phyloP scores from a whole-genome alignment of 2,329 filamentous ascomycete genomes.

The Penicillium griseofulvum region DNA sequence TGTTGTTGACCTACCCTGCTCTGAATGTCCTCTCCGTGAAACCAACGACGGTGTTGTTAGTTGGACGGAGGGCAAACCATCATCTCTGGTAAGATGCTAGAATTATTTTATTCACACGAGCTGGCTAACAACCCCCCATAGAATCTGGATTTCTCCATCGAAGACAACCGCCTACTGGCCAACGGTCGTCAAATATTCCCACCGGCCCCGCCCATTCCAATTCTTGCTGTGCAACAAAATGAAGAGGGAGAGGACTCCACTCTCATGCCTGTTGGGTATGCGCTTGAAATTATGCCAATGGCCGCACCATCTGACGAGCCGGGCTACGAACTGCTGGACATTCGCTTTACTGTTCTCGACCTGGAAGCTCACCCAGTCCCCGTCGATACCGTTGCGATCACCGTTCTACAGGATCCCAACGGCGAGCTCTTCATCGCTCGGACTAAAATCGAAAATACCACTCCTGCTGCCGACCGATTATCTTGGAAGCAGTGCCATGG shows the following conservation, averaged over 20 bases:
- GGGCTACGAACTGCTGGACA: conserved; percentile 34
- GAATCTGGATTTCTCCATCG: conserved; percentile 38
- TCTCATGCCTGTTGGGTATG: conserved; percentile 43
- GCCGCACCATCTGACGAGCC: conserved; percentile 30
- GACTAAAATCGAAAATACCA: conserved; percentile 38
- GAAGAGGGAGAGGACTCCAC: conserved; percentile 38
- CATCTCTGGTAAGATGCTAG: conserved; percentile 33
- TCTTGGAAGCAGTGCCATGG: conserved; percentile 46
- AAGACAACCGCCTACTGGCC: conserved; percentile 35
- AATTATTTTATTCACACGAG: not conserved
- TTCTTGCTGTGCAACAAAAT: conserved; percentile 36
- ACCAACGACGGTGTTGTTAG: conserved; percentile 26
- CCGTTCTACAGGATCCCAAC: conserved; percentile 36
- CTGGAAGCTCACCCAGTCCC: conserved; percentile 44
- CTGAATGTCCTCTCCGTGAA: conserved; percentile 41
- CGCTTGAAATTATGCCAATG: conserved; percentile 40
- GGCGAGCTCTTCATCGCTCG: conserved; percentile 40
- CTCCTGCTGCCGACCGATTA: conserved; percentile 33
- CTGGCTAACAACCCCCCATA: conserved; percentile 12
- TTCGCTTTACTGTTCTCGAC: conserved; percentile 48
- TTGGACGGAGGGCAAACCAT: conserved; percentile 37
- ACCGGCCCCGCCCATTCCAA: conserved; percentile 28
- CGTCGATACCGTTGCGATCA: conserved; percentile 44
- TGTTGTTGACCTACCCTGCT: conserved; percentile 35
- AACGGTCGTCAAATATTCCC: conserved; percentile 44